Conservation (phyloP, 176 grass and related monocot species). For the Panicum miliaceum region DNA sequence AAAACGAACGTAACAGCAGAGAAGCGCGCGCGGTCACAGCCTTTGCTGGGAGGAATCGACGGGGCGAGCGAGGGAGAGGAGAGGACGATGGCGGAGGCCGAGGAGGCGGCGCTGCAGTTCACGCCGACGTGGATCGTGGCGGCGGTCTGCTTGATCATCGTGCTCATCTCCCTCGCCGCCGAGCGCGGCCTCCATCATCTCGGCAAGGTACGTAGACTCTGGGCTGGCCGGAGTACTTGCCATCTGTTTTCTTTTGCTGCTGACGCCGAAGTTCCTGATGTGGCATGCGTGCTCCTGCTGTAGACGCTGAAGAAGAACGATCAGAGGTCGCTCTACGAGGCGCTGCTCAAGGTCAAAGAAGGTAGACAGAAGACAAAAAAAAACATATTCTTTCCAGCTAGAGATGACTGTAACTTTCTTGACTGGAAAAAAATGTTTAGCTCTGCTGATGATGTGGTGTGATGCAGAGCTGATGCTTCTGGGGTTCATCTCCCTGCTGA, state of each 20-base stretch:
- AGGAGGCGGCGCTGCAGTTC: constrained; percentile 64
- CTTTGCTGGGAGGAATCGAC: not conserved
- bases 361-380: constrained; percentile 27
- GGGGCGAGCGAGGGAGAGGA: not conserved
- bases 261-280: not conserved
- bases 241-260: not conserved
- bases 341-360: constrained; percentile 98
- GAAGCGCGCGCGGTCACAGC: not conserved
- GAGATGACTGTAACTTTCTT: not conserved
- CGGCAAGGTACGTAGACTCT: constrained; percentile 63
- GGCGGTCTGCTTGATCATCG: constrained; percentile 68
- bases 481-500: constrained; percentile 90
- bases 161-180: constrained; percentile 74
- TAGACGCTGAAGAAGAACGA: constrained; percentile 72
- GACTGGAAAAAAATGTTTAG: not conserved
- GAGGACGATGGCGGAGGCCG: not conserved
- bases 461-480: constrained; percentile 93
- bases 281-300: not conserved
- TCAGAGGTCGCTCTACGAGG: constrained; percentile 88
- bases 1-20: not conserved
- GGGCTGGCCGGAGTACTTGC: not conserved
- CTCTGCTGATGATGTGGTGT: constrained; percentile 21
- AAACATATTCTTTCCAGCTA: not conserved
- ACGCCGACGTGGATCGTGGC: constrained; percentile 98
- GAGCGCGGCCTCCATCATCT: constrained; percentile 81